Evolutionary conservation across 169 alveolate species (phyloP).

Genomic region (Cyclospora cayetanensis): DNA sequence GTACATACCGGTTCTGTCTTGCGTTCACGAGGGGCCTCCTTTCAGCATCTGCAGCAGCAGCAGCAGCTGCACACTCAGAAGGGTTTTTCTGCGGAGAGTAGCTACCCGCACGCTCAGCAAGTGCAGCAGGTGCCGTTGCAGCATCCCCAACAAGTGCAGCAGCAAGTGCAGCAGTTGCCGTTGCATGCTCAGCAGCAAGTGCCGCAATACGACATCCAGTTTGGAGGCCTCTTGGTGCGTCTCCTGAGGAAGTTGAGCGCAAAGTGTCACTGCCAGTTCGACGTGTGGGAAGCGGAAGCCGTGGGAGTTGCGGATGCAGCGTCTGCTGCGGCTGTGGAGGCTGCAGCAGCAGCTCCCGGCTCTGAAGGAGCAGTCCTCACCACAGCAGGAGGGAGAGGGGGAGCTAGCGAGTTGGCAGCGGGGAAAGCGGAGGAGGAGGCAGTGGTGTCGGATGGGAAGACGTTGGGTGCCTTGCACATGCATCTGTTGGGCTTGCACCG

Average conservation of each 20-base stretch:
- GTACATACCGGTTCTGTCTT: neutral
- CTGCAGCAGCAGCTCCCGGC: conserved; percentile 6
- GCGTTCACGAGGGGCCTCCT: neutral
- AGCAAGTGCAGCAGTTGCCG: neutral
- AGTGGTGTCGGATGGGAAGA: neutral
- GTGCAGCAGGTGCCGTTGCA: conserved; percentile 20
- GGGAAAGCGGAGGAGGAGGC: neutral
- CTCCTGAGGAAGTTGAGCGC: conserved; percentile 66
- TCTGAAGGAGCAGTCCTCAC: conserved; percentile 41
- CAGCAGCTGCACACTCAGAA: neutral
- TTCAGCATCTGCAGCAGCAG: neutral
- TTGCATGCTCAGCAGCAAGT: neutral
- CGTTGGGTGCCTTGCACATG: conserved; percentile 31
- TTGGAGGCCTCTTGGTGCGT: conserved; percentile 60
- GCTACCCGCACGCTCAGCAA: neutral
- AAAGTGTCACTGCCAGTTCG: conserved; percentile 72
- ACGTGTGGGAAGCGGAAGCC: conserved; percentile 76
- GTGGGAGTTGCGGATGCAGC: conserved; percentile 47
- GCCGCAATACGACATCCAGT: conserved; percentile 50
- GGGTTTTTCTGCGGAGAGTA: neutral
- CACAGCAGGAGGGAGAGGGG: neutral
- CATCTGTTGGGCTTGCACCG: neutral
- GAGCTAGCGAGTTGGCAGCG: neutral
- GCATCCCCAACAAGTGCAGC: conserved; percentile 28
- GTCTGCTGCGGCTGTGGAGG: neutral